A percentile compares a stretch with the other conserved stretches of the same genome.
These are phyloP conservation scores for Torrubiella hemipterigena DNA, from an alignment of 2,329 filamentous ascomycete genomes.

Conservation along the genomic window DNA sequence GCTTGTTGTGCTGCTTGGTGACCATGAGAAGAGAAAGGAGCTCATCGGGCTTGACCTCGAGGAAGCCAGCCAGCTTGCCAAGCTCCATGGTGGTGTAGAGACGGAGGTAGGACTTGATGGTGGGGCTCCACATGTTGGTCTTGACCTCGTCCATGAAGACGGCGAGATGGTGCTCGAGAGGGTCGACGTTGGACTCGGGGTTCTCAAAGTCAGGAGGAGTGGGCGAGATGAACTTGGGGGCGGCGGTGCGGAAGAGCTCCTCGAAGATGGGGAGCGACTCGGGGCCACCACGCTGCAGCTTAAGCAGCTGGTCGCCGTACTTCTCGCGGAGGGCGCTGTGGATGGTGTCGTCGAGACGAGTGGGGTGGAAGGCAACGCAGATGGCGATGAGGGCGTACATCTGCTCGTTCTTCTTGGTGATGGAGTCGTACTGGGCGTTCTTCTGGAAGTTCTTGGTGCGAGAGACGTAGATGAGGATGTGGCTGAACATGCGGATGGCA, in stretches of 20 bases:
- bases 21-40: conserved; percentile 87
- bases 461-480: conserved; percentile 98
- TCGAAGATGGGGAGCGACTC: conserved; percentile 94
- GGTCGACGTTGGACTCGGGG: conserved; percentile 90
- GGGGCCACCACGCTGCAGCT: conserved; percentile 90
- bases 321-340: conserved; percentile 97
- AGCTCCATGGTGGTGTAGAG: conserved; percentile 99
- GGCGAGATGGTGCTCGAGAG: conserved; percentile 89
- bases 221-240: conserved; percentile 98
- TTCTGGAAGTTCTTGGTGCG: conserved; percentile 99
- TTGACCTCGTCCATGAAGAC: conserved; percentile 99
- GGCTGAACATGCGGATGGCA: conserved; percentile 99
- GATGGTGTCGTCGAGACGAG: conserved; percentile 94
- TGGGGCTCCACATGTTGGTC: conserved; percentile 97
- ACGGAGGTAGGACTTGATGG: conserved; percentile 95
- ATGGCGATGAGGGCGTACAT: conserved; percentile 99
- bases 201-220: conserved; percentile 97
- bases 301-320: conserved; percentile 95
- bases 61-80: conserved; percentile 93
- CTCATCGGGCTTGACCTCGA: conserved; percentile 94
- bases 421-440: conserved; percentile 94
- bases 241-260: conserved; percentile 94
- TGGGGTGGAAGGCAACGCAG: conserved; percentile 96
- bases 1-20: conserved; percentile 97
- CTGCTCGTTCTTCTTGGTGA: conserved; percentile 99